phyloP scores from a whole-genome alignment of 495 filamentous ascomycete species.

The Annulohypoxylon nitens region DNA sequence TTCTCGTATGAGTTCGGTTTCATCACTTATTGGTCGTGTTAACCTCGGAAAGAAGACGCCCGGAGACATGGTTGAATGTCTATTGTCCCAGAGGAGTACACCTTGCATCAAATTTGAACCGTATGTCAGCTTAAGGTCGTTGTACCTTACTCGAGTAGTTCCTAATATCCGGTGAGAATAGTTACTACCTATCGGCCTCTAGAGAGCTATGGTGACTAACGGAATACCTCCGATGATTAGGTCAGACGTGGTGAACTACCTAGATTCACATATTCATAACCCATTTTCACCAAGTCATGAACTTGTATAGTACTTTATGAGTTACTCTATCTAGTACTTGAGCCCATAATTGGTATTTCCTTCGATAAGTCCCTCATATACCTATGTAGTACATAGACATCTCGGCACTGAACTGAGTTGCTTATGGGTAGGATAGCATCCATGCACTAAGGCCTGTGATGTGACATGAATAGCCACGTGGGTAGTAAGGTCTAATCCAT shows the following conservation, averaged over 20 bases:
- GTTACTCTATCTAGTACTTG: neutral
- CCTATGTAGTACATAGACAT: neutral
- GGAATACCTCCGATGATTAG: no score
- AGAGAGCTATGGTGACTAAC: no score
- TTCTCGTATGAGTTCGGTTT: neutral
- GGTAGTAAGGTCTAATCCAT: constrained; percentile 10
- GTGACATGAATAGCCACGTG: constrained; percentile 20
- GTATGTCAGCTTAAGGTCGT: neutral
- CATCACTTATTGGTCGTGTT: neutral
- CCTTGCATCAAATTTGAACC: neutral
- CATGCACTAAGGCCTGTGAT: neutral
- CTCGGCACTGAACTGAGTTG: neutral
- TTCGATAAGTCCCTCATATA: no score
- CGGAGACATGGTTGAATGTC: neutral
- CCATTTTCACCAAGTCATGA: no score
- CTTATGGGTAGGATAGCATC: neutral
- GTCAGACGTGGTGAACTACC: no score
- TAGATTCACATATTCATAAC: no score
- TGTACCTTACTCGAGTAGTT: neutral
- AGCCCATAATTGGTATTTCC: neutral
- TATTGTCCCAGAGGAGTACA: neutral
- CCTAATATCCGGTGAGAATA: no score
- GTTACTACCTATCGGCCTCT: no score
- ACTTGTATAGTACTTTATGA: no score
- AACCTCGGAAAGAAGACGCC: neutral